Evolutionary conservation across 345 rosid genomes (phyloP).

Genomic region (Cochlearia excelsa): DNA sequence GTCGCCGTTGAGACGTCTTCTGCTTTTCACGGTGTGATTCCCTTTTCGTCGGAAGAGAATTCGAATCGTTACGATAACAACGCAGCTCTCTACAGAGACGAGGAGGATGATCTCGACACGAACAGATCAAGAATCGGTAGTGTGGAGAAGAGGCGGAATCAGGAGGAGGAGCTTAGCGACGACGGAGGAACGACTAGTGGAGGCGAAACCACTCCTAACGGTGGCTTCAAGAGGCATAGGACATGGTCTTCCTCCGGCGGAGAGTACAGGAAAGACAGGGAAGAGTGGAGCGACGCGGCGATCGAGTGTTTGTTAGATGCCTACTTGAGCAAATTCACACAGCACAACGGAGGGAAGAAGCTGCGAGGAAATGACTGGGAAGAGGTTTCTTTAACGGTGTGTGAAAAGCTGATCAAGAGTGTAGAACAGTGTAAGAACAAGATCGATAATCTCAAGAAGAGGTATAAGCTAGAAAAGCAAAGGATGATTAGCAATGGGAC

Average conservation of each 20-base stretch:
- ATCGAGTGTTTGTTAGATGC: conserved; percentile 75
- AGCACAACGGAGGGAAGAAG: conserved; percentile 70
- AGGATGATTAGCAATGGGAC: conserved; percentile 51
- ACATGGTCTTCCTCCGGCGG: conserved; percentile 35
- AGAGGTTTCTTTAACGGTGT: conserved; percentile 76
- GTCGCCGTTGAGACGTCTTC: conserved; percentile 46
- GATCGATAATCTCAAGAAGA: conserved; percentile 85
- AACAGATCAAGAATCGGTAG: conserved; percentile 34
- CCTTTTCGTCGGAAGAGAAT: conserved; percentile 34
- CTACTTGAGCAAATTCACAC: conserved; percentile 69
- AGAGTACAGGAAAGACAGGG: conserved; percentile 82
- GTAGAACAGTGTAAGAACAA: conserved; percentile 92
- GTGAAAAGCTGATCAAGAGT: conserved; percentile 61
- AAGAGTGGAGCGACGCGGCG: conserved; percentile 93
- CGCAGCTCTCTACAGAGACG: conserved; percentile 30
- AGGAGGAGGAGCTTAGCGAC: conserved; percentile 45
- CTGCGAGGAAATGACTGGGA: conserved; percentile 93
- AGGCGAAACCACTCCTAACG: conserved; percentile 38
- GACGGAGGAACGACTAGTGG: conserved; percentile 50
- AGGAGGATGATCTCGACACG: conserved; percentile 36
- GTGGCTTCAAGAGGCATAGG: conserved; percentile 50
- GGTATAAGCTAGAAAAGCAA: conserved; percentile 83
- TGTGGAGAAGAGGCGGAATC: conserved; percentile 42
- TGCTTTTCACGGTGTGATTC: conserved; percentile 53
- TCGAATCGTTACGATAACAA: conserved; percentile 41